Evolutionary conservation across 2,329 filamentous ascomycete species (phyloP), one percentile per base, ranked within the genome.

Genomic region (Penicillium italicum): DNA sequence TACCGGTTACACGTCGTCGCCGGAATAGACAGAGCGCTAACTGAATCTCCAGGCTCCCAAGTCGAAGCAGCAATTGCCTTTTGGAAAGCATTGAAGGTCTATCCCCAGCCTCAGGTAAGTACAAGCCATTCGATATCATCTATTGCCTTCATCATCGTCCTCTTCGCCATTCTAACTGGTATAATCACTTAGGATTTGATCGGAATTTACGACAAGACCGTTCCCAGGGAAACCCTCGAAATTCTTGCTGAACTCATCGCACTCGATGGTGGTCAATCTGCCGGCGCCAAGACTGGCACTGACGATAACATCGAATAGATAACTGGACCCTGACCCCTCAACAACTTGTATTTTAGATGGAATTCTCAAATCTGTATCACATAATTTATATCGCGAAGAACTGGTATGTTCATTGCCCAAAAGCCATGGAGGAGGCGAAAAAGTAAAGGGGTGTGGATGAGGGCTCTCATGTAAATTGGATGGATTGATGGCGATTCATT

Each of bases 41-140:
- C 9, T 31, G 10, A 24, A 34, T 26, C 41, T 50, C 26, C 61
- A 77, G 76, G 72, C 45, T 68, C 72, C 46, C 68, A 77, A 55
- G 76, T 96, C 56, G 92, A 97, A 63, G 90, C 94, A 49, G 93
- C 94, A 45, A 80, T 97, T 58, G 91, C 90, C 75, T 99, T 99
- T 79, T 99, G 97, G 85, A 95, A 92, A 82, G 94, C 92, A 42
- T 84, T 99, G 65, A 99, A 99, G 84, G 94, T 97, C 66, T 99
- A 99, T 79, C 94, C 94, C 50, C 89, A 90, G 69, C 94, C 93
- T 34, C 51, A 54, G 51, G 51, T 54, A 54, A 42, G 40, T 34
- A 34, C 48, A 31, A 42, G 2, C 8, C 38, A 50, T 20, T n/a
- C 11, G 20, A 11, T 11, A 5, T 20, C 2, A 16, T 11, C 9